These are phyloP conservation scores for Trametes elegans DNA, from an alignment of 768 basidiomycete species.

Conservation along the genomic window DNA sequence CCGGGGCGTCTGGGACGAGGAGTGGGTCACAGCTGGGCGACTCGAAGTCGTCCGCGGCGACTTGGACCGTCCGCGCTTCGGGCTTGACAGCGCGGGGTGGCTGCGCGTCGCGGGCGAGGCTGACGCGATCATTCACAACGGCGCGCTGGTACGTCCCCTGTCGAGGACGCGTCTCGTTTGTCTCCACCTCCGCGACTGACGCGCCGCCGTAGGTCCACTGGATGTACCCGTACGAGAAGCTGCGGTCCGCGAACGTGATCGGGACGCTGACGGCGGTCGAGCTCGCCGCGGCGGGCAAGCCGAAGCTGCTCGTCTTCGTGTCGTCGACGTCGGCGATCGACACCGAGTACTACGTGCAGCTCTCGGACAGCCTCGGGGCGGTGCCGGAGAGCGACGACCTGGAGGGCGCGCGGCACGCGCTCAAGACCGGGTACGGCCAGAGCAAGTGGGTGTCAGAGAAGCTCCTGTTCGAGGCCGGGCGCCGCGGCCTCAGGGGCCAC, in stretches of 20 bases:
- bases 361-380: slow-evolving; percentile 74
- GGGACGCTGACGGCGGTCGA: slow-evolving; percentile 83
- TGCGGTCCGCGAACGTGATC: slow-evolving; percentile 90
- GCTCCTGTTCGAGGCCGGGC: slow-evolving; percentile 87
- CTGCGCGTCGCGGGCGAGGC: slow-evolving; percentile 61
- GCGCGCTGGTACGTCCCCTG: slow-evolving; percentile 76
- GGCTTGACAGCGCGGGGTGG: slow-evolving; percentile 67
- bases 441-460: slow-evolving; percentile 99
- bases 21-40: slow-evolving; percentile 66
- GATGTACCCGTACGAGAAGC: slow-evolving; percentile 96
- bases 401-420: slow-evolving; percentile 69
- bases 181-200: not conserved
- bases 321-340: slow-evolving; percentile 97
- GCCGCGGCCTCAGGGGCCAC: slow-evolving; percentile 77
- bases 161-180: not conserved
- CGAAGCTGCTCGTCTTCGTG: slow-evolving; percentile 85
- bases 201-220: slow-evolving; percentile 75
- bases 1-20: slow-evolving; percentile 85
- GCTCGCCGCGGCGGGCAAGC: slow-evolving; percentile 68
- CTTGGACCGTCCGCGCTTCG: slow-evolving; percentile 72
- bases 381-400: slow-evolving; percentile 87
- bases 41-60: slow-evolving; percentile 86
- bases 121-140: slow-evolving; percentile 90
- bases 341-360: slow-evolving; percentile 82
- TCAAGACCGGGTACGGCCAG: slow-evolving; percentile 95